phyloP scores from a whole-genome alignment of 805 yeast genomes.

The Candida andamanensis region DNA sequence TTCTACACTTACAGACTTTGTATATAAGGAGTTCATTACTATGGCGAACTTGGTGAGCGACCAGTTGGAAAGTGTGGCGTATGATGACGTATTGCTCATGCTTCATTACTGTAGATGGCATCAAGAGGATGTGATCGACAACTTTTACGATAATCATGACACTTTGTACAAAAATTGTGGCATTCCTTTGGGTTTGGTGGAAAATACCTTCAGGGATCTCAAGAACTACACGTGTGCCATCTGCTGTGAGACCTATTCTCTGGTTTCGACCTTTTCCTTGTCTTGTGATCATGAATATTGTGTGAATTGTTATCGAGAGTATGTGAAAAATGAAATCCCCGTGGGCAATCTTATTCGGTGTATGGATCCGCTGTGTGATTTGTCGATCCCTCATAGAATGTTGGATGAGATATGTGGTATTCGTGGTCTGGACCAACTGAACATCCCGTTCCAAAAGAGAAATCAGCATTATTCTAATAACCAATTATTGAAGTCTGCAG shows the following conservation, averaged over 20 bases:
- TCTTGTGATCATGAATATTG: constrained; percentile 75
- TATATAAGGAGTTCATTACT: constrained; percentile 2
- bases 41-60: constrained; percentile 1
- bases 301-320: constrained; percentile 58
- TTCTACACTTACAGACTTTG: constrained; percentile 5
- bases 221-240: constrained; percentile 48
- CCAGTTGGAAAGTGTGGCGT: constrained; percentile 1
- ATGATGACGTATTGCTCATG: constrained; percentile 29
- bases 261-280: constrained; percentile 40
- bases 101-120: constrained; percentile 37
- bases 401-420: constrained; percentile 15
- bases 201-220: background rate
- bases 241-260: constrained; percentile 59
- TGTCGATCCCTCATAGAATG: constrained; percentile 40
- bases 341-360: constrained; percentile 55
- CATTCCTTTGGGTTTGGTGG: constrained; percentile 2
- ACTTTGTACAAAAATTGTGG: constrained; percentile 26
- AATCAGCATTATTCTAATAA: constrained; percentile 18
- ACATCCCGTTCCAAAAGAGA: background rate
- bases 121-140: constrained; percentile 32
- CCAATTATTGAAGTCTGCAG: constrained; percentile 32
- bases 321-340: constrained; percentile 42
- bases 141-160: constrained; percentile 27
- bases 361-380: constrained; percentile 52
- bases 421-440: background rate